Base-by-base conservation (phyloP, 306 rosid genomes). In the Trifolium repens region DNA sequence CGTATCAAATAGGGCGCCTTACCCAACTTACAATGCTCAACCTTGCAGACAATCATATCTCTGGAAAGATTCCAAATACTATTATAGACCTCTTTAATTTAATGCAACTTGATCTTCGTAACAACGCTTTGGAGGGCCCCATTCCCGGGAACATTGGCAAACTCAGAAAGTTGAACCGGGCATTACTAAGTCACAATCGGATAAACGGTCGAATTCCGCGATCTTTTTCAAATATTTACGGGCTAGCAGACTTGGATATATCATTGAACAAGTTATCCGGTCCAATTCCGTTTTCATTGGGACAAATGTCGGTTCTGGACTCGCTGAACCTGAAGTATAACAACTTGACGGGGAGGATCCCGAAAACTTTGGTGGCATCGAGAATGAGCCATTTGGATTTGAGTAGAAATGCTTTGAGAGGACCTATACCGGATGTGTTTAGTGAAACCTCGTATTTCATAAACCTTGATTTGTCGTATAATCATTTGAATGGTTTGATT, bases 41-140 rank as follows among this genome's bases (percentile, higher is more conserved):
- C 77, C 72, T 93, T 50, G 96, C 98, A 11, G 98, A 87, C 30
- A 93, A 93, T 58, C 85, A 78, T n/a, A 83, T 93, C 73, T 83
- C 92, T 11, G 97, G 96, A 3, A 24, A 39, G 0, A 87, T 93
- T 60, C 98, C 97, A 2, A 5, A 15, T 6, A 78, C 91, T 1
- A 37, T 93, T 2, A 76, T 86, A 1, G 71, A 73, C 15, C 86
- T 91, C 53, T 26, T 88, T 15, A 78, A 79, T 35, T 75, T 93
- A 77, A 81, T 82, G 91, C 91, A 80, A 22, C 84, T 93, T 10
- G 97, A 93, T 67, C 94, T 93, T 24, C 87, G 93, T n/a, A 91
- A 90, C 89, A 94, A 94, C 76, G 79, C 69, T 5, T 58, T 94
- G 4, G 69, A 83, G 12, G 98, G 97, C 5, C 75, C 77, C 27